phyloP scores from a whole-genome alignment of 2,329 filamentous ascomycete species.

The Pseudogymnoascus sp. region DNA sequence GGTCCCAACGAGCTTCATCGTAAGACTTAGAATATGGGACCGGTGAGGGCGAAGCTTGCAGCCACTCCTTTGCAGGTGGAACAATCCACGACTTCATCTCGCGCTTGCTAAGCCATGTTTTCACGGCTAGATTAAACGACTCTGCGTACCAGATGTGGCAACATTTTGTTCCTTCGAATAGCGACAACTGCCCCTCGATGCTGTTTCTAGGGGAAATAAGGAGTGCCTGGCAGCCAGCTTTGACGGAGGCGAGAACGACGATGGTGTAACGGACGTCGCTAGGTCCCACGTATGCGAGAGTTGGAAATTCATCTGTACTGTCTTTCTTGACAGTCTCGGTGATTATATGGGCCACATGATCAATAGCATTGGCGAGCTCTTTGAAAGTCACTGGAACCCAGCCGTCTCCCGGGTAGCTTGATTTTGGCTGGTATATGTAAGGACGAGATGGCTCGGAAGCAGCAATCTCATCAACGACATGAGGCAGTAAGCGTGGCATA shows the following conservation, averaged over 20 bases:
- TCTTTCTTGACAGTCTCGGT: slow-evolving; percentile 19
- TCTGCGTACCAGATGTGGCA: not conserved
- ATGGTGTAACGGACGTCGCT: slow-evolving; percentile 21
- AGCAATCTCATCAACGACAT: slow-evolving; percentile 35
- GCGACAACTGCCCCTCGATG: slow-evolving; percentile 27
- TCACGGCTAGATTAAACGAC: not conserved
- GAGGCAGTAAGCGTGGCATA: slow-evolving; percentile 29
- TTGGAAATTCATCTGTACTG: slow-evolving; percentile 24
- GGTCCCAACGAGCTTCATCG: slow-evolving; percentile 29
- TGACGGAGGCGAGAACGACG: slow-evolving; percentile 26
- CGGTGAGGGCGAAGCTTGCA: not conserved
- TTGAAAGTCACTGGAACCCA: slow-evolving; percentile 34
- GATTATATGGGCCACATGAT: slow-evolving; percentile 33
- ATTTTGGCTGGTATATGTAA: slow-evolving; percentile 31
- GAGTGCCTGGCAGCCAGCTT: slow-evolving; percentile 30
- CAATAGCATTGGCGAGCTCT: slow-evolving; percentile 35
- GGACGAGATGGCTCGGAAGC: slow-evolving; percentile 29
- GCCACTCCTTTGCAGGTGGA: not conserved
- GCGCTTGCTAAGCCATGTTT: not conserved
- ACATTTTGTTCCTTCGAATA: slow-evolving; percentile 23
- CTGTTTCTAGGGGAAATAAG: slow-evolving; percentile 32
- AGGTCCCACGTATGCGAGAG: slow-evolving; percentile 40
- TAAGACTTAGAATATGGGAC: slow-evolving; percentile 30
- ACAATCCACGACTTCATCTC: not conserved
- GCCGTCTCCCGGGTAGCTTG: slow-evolving; percentile 33